Conservation (phyloP, 2,329 filamentous ascomycete genomes). For the Ophiostoma australiae region DNA sequence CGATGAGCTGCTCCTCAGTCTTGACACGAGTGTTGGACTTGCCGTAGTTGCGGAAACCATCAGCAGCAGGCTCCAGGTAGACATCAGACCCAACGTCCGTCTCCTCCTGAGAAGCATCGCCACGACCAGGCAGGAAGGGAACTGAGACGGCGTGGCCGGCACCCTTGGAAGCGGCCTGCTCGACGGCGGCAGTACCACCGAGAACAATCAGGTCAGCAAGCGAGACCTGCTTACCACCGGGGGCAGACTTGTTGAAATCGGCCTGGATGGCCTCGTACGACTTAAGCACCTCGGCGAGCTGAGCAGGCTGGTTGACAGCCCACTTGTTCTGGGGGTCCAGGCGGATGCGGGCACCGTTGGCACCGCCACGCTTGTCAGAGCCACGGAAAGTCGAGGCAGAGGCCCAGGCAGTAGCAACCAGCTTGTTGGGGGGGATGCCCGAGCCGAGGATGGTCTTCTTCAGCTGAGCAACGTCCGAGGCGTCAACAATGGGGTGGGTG, state of each 20-base stretch:
- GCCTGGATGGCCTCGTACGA: slow-evolving; percentile 61
- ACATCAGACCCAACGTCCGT: slow-evolving; percentile 61
- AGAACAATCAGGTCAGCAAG: slow-evolving; percentile 73
- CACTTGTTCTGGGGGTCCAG: slow-evolving; percentile 68
- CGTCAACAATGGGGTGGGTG: slow-evolving; percentile 54
- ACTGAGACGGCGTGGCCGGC: slow-evolving; percentile 44
- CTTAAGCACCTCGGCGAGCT: slow-evolving; percentile 57
- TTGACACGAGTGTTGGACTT: slow-evolving; percentile 54
- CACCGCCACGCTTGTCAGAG: slow-evolving; percentile 75
- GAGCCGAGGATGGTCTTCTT: slow-evolving; percentile 62
- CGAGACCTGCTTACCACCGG: slow-evolving; percentile 63
- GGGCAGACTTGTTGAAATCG: slow-evolving; percentile 51
- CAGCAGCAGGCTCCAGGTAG: slow-evolving; percentile 63
- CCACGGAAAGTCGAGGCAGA: slow-evolving; percentile 68
- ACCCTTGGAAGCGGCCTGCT: slow-evolving; percentile 52
- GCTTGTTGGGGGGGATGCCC: slow-evolving; percentile 25
- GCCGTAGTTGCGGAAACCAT: slow-evolving; percentile 78
- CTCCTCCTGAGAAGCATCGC: slow-evolving; percentile 65
- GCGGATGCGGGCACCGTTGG: slow-evolving; percentile 73
- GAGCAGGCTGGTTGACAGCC: slow-evolving; percentile 67
- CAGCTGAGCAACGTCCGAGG: slow-evolving; percentile 57
- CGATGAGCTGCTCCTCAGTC: slow-evolving; percentile 65
- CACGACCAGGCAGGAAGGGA: slow-evolving; percentile 68
- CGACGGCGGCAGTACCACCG: slow-evolving; percentile 63
- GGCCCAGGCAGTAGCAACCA: slow-evolving; percentile 64